phyloP scores from a whole-genome alignment of 2,329 filamentous ascomycete genomes.

The Nemania sp. region DNA sequence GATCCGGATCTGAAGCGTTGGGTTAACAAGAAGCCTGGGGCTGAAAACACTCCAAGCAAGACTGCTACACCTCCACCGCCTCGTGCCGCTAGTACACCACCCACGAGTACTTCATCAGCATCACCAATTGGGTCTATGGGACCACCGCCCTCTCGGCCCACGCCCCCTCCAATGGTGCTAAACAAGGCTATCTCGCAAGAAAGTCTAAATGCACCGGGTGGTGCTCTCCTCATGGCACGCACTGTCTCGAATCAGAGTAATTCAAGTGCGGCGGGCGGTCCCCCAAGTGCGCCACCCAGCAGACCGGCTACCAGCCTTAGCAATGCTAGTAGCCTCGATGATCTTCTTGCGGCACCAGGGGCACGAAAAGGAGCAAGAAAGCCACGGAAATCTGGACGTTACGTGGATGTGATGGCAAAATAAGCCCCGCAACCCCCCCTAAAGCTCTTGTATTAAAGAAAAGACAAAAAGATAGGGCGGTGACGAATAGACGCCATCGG shows the following conservation, averaged over 20 bases:
- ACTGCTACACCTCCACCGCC: conserved; percentile 81
- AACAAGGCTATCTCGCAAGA: conserved; percentile 45
- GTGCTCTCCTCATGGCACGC: conserved; percentile 51
- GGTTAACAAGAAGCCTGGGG: conserved; percentile 91
- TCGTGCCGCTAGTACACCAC: conserved; percentile 59
- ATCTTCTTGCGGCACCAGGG: conserved; percentile 77
- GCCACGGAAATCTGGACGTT: conserved; percentile 80
- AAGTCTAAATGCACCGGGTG: conserved; percentile 41
- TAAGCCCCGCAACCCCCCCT: conserved; percentile 34
- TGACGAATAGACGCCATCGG: not conserved
- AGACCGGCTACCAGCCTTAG: conserved; percentile 82
- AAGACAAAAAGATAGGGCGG: not conserved
- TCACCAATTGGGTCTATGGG: conserved; percentile 32
- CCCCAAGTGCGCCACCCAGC: conserved; percentile 60
- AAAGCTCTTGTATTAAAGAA: too few species aligned
- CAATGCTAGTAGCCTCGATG: conserved; percentile 92
- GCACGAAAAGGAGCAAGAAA: conserved; percentile 72
- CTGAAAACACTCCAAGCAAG: conserved; percentile 62
- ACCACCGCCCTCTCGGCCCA: conserved; percentile 31
- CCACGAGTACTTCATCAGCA: conserved; percentile 48
- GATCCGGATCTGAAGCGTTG: conserved; percentile 96
- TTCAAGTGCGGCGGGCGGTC: conserved; percentile 40
- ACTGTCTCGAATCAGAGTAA: conserved; percentile 54
- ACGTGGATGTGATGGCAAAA: conserved; percentile 95
- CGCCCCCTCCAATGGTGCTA: conserved; percentile 39